A percentile compares a stretch with the other conserved stretches of the same genome.
phyloP scores from a whole-genome alignment of 75 land plant genomes.

The Cupressus sempervirens region DNA sequence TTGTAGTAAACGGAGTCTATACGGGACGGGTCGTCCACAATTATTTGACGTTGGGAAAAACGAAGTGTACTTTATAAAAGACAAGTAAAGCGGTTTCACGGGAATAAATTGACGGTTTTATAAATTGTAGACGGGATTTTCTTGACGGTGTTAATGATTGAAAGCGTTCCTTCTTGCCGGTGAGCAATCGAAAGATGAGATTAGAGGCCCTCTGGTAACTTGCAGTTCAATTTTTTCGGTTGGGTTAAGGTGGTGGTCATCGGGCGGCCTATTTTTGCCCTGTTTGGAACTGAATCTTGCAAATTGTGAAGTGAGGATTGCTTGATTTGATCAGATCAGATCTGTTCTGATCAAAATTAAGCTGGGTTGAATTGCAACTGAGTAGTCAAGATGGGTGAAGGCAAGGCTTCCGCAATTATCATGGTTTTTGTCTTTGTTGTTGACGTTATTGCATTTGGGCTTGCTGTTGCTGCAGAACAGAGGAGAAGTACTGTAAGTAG shows the following conservation, averaged over 20 bases:
- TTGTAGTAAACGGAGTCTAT: not conserved
- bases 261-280: not conserved
- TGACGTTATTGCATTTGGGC: slow-evolving; percentile 71
- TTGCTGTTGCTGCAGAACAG: slow-evolving; percentile 77
- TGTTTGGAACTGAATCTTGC: not conserved
- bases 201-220: not conserved
- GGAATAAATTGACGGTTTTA: not conserved
- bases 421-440: slow-evolving; percentile 39
- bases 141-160: not conserved
- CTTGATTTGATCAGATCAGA: not conserved
- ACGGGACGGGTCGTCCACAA: not conserved
- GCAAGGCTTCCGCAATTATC: slow-evolving; percentile 42
- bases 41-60: not conserved
- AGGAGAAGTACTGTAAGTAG: slow-evolving; percentile 51
- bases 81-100: not conserved
- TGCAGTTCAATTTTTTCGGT: not conserved
- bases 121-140: not conserved
- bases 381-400: not conserved
- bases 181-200: not conserved
- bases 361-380: not conserved
- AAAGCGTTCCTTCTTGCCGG: not conserved
- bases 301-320: not conserved
- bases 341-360: not conserved
- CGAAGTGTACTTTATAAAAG: not conserved
- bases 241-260: not conserved